Percentiles rank a stretch among this genome's conserved stretches.
Evolutionary conservation across 495 filamentous ascomycete genomes (phyloP).

Genomic region (Hyaloscypha finlandica): DNA sequence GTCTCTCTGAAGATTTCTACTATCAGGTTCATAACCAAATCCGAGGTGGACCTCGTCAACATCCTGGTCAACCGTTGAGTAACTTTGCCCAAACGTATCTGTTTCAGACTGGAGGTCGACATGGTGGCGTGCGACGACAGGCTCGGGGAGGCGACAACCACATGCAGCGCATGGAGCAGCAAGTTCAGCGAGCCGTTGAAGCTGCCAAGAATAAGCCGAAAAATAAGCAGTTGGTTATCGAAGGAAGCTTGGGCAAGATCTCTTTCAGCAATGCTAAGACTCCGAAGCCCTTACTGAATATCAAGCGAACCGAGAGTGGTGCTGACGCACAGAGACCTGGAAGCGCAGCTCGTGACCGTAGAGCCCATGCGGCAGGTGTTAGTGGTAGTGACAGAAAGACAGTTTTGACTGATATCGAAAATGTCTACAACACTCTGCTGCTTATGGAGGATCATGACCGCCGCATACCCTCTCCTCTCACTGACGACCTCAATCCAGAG

Average conservation of each 20-base stretch:
- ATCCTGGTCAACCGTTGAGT: conserved; percentile 86
- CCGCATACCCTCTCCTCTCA: conserved; percentile 68
- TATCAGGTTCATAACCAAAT: conserved; percentile 97
- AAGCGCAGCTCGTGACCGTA: conserved; percentile 44
- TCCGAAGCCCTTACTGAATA: conserved; percentile 88
- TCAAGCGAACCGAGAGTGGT: conserved; percentile 83
- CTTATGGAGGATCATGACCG: conserved; percentile 91
- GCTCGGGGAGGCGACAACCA: conserved; percentile 87
- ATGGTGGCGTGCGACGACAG: conserved; percentile 70
- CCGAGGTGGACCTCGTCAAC: conserved; percentile 79
- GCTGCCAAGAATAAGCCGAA: conserved; percentile 96
- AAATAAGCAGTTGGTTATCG: conserved; percentile 96
- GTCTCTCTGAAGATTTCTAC: conserved; percentile 92
- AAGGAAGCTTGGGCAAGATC: conserved; percentile 98
- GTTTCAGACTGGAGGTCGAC: conserved; percentile 82
- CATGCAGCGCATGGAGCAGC: conserved; percentile 98
- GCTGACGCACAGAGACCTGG: conserved; percentile 40
- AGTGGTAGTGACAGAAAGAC: conserved; percentile 73
- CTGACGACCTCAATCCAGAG: conserved; percentile 62
- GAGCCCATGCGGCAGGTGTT: conserved; percentile 41
- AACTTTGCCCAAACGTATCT: conserved; percentile 98
- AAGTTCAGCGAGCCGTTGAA: conserved; percentile 95
- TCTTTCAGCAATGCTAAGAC: conserved; percentile 98
- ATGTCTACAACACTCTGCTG: conserved; percentile 85
- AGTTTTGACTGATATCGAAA: conserved; percentile 81